Conservation (phyloP, 192 early-diverging fungal species). For the Phlyctochytrium arcticum region DNA sequence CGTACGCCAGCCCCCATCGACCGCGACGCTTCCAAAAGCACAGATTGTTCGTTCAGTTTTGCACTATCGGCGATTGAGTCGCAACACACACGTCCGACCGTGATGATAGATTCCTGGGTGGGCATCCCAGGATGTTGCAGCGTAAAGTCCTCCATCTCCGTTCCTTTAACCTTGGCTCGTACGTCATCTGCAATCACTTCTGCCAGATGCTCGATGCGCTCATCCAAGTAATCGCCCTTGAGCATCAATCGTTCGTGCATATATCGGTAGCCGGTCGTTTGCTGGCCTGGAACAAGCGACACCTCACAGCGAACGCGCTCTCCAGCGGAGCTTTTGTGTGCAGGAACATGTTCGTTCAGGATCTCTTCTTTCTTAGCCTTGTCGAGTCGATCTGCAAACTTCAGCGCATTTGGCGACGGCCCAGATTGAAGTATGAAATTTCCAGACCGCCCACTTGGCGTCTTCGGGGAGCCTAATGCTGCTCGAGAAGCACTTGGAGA, state of each 20-base stretch:
- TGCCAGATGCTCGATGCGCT: constrained; percentile 55
- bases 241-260: constrained; percentile 75
- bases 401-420: constrained; percentile 12
- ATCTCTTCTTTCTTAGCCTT: constrained; percentile 50
- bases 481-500: constrained; percentile 1
- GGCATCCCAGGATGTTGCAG: constrained; percentile 14
- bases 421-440: not conserved
- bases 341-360: constrained; percentile 55
- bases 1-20: constrained; percentile 68
- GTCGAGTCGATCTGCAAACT: constrained; percentile 42
- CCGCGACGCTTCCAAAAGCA: constrained; percentile 79
- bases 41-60: constrained; percentile 64
- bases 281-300: constrained; percentile 33
- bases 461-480: not conserved
- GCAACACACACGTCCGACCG: constrained; percentile 76
- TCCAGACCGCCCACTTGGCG: not conserved
- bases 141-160: constrained; percentile 7
- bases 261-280: constrained; percentile 64
- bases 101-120: constrained; percentile 54
- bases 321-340: not conserved
- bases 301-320: constrained; percentile 24
- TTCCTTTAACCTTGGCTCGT: constrained; percentile 4
- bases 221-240: constrained; percentile 54
- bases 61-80: constrained; percentile 54
- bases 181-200: constrained; percentile 35